Conservation (phyloP, 257 asterid species). For the Verbascum thapsus region DNA sequence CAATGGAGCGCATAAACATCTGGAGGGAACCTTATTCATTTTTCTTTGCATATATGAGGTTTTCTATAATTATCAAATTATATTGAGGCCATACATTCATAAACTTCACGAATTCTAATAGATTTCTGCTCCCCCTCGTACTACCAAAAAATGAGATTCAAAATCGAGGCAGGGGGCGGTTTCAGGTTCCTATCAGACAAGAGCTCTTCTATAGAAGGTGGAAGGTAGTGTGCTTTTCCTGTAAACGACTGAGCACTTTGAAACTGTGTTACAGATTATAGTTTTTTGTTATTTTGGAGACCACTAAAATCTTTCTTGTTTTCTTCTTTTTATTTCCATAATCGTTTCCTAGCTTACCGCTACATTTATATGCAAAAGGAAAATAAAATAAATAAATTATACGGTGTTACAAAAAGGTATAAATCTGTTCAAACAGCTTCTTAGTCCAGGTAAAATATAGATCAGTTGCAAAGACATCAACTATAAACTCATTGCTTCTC, state of each 20-base stretch:
- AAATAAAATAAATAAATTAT: neutral
- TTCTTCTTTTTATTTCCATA: neutral
- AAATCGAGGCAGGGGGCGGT: no score
- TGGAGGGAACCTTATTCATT: no score
- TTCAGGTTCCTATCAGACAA: no score
- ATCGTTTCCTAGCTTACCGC: neutral
- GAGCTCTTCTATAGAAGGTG: no score
- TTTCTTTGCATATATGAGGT: neutral
- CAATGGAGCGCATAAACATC: conserved; percentile 13
- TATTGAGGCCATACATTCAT: neutral
- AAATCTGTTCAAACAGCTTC: neutral
- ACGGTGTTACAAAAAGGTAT: neutral
- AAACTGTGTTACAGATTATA: neutral
- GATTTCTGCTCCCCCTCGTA: no score
- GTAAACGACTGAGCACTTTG: no score
- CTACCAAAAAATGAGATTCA: no score
- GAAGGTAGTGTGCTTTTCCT: no score
- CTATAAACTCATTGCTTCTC: conserved; percentile 16
- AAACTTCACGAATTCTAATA: no score
- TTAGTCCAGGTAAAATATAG: conserved; percentile 7
- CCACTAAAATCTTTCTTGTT: conserved; percentile 6
- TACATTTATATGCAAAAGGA: neutral
- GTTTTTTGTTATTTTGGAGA: neutral
- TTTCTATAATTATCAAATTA: neutral
- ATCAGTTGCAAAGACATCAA: conserved; percentile 24